Evolutionary conservation across 2,329 filamentous ascomycete genomes (phyloP), one percentile per base, ranked within the genome.

Genomic region (Alternaria longipes): DNA sequence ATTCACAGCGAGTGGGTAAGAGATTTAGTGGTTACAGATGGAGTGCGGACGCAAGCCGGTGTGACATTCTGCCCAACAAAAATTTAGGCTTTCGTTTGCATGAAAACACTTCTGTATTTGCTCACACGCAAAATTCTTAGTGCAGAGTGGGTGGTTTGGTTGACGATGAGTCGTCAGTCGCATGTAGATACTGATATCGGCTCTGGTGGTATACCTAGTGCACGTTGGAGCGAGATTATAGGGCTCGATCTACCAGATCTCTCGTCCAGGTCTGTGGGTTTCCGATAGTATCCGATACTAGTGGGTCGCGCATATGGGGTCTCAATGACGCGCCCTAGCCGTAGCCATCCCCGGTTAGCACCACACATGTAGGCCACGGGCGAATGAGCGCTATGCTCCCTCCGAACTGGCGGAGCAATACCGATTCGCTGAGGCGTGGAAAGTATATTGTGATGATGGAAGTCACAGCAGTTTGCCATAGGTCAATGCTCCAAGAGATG

Each of bases 401-500:
- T 38, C 8, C 30, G 12, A 16, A 26, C 22, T 14, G 38, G 14
- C 36, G 26, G 24, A 34, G 46, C 38, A 11, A 30, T 36, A 20
- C 26, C 28, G 36, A 51, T 34, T 38, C 36, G 45, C 22, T 47
- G 46, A 26, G 30, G 1, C 3, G 8, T 12, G 20, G 3, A 50
- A 50, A 50, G 46, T 50, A 34, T 50, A 36, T 50, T 50, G 20
- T n/a, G 20, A 50, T 50, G 9, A 50, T 50, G 46, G 32, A 50
- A 50, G 32, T 34, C 30, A 50, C 16, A 22, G 20, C 14, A 50
- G 20, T 20, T 32, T 24, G 30, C 8, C 24, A 22, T 36, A 50
- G 20, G 30, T 32, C 20, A 38, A 14, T 36, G 9, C 16, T 36
- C 14, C 0, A 18, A 30, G 14, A 18, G 14, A 38, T 36, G 5